Base-by-base conservation (phyloP, 2,329 filamentous ascomycete genomes). In the Lojkania enalia region DNA sequence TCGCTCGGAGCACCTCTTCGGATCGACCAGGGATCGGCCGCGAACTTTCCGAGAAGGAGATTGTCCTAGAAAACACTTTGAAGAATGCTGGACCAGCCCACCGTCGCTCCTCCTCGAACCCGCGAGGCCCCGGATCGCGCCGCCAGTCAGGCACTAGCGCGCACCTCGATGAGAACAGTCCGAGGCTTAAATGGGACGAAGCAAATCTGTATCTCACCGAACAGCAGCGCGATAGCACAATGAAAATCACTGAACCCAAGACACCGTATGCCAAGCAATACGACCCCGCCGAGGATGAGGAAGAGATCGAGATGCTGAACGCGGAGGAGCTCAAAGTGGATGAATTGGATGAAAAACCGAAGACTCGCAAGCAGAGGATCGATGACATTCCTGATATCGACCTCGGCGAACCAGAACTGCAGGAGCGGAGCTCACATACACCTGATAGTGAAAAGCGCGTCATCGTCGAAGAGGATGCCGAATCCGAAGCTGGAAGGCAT, bases 181-280 rank as follows among this genome's bases (percentile, higher is more conserved):
- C 88, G 52, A 85, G 90, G 51, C 79, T 99, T 57, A 96, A 96
- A 75, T 99, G 94, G 94, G 94, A 99, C 71, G 94, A 99, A 76
- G 94, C 89, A 35, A 99, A 99, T 67, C 81, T 99, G 21, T 99
- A 96, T 73, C 81, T 99, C 41, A 94, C 94, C 5, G 94, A 99
- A 74, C 92, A 97, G 72, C 90, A 97, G 72, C 91, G 88, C 72
- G 90, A 85, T 48, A 86, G 87, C 51, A 96, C 91, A 47, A 99
- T 99, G 94, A 99, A 97, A 79, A 99, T 99, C 55, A 88, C 90
- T 57, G 94, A 99, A 75, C 94, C 94, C 50, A 99, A 99, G 79
- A 99, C 94, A 5, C 94, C 94, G 3, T 99, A 92, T 69, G 94
- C 90, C 25, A 87, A 86, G 64, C 89, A 90, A 63, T 96, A 96